A percentile compares a stretch with the other conserved stretches of the same genome.
phyloP scores from a whole-genome alignment of 2,329 filamentous ascomycete species.

The Botrytis aclada region DNA sequence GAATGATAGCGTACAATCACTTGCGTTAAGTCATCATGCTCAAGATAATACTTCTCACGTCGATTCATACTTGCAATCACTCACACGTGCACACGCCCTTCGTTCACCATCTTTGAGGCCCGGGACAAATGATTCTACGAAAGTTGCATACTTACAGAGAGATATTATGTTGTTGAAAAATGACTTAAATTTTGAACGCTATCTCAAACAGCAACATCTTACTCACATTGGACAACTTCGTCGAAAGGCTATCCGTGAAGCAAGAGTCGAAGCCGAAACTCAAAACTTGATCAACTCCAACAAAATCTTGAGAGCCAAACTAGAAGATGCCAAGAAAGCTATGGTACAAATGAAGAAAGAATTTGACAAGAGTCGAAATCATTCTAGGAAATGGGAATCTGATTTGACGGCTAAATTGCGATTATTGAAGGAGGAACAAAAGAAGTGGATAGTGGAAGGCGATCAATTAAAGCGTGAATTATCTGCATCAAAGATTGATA shows the following conservation, averaged over 20 bases:
- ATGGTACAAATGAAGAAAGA: conserved; percentile 71
- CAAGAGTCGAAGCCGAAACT: conserved; percentile 76
- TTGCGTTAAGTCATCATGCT: conserved; percentile 31
- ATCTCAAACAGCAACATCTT: conserved; percentile 79
- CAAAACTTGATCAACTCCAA: conserved; percentile 78
- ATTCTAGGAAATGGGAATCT: conserved; percentile 75
- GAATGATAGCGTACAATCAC: conserved; percentile 54
- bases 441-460: conserved; percentile 58
- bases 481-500: conserved; percentile 55
- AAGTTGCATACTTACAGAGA: conserved; percentile 59
- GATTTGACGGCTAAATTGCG: conserved; percentile 66
- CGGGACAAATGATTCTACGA: conserved; percentile 36
- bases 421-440: conserved; percentile 66
- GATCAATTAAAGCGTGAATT: conserved; percentile 57
- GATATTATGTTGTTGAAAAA: conserved; percentile 76
- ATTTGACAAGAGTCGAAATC: conserved; percentile 65
- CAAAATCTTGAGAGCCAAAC: conserved; percentile 66
- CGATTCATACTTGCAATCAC: conserved; percentile 34
- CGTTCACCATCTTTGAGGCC: conserved; percentile 34
- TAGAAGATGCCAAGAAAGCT: conserved; percentile 68
- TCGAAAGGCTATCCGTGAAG: conserved; percentile 70
- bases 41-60: conserved; percentile 30
- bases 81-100: conserved; percentile 29
- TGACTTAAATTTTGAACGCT: conserved; percentile 78
- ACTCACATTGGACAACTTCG: conserved; percentile 77